Conservation (phyloP, 805 yeast species). For the Lachancea sp. region DNA sequence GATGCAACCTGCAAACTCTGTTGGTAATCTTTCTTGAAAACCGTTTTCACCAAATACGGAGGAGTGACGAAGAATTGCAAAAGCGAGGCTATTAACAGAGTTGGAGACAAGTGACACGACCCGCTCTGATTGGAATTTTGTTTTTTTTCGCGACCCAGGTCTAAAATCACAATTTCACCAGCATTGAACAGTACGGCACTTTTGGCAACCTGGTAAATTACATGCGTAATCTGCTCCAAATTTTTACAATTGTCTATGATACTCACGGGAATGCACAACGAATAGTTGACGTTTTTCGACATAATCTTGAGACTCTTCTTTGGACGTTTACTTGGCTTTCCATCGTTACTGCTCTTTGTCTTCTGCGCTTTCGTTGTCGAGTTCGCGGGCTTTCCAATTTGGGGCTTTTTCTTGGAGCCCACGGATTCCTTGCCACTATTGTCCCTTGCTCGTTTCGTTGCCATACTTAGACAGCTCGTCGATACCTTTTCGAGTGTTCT, state of each 20-base stretch:
- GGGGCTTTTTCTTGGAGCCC: neutral
- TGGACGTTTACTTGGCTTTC: slow-evolving; percentile 2
- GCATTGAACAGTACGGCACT: slow-evolving; percentile 64
- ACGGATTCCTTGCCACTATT: neutral
- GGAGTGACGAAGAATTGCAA: slow-evolving; percentile 83
- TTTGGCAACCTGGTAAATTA: slow-evolving; percentile 74
- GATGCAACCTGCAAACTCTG: slow-evolving; percentile 56
- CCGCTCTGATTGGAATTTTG: slow-evolving; percentile 10
- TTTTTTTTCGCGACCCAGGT: slow-evolving; percentile 33
- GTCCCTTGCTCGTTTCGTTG: neutral
- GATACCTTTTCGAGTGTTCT: too few species aligned
- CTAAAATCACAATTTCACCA: slow-evolving; percentile 67
- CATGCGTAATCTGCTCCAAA: slow-evolving; percentile 65
- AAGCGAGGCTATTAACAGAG: slow-evolving; percentile 57
- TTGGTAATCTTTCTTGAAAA: slow-evolving; percentile 45
- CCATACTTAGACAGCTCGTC: neutral
- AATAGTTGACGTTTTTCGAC: slow-evolving; percentile 32
- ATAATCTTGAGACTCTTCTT: slow-evolving; percentile 12
- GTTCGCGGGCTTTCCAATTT: neutral
- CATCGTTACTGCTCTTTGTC: neutral
- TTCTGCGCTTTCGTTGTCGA: neutral
- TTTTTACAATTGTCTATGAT: slow-evolving; percentile 56
- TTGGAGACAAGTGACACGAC: slow-evolving; percentile 26
- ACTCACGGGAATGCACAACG: slow-evolving; percentile 70
- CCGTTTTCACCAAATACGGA: slow-evolving; percentile 61